These are phyloP conservation scores for Malbranchea zuffiana DNA, from an alignment of 2,329 filamentous ascomycete species.

Conservation along the genomic window DNA sequence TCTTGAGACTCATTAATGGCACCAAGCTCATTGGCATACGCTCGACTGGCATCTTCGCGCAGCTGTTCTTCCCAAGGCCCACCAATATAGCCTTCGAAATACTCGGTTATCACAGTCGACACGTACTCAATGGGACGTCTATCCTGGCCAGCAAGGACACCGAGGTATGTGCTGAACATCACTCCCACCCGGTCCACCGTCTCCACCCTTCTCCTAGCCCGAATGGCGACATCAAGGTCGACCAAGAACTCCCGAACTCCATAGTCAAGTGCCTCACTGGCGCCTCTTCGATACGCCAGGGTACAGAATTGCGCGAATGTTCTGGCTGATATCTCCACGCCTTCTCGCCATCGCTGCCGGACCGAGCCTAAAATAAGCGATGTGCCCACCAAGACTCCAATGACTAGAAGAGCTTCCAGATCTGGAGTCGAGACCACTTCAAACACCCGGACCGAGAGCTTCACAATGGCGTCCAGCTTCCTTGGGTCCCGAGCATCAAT, in stretches of 20 bases:
- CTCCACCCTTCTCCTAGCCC: slow-evolving; percentile 15
- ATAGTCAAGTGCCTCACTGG: slow-evolving; percentile 16
- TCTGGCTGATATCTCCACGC: slow-evolving; percentile 14
- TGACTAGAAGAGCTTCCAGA: slow-evolving; percentile 11
- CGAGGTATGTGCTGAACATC: slow-evolving; percentile 14
- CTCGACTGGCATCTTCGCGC: slow-evolving; percentile 18
- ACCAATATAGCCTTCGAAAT: slow-evolving; percentile 19
- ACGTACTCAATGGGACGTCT: slow-evolving; percentile 16
- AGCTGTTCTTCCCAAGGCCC: slow-evolving; percentile 17
- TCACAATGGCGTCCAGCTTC: slow-evolving; percentile 15
- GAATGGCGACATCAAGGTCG: slow-evolving; percentile 16
- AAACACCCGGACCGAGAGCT: slow-evolving; percentile 15
- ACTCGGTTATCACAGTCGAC: slow-evolving; percentile 16
- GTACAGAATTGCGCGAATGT: slow-evolving; percentile 15
- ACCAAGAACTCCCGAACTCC: slow-evolving; percentile 17
- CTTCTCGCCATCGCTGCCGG: slow-evolving; percentile 17
- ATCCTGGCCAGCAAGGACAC: slow-evolving; percentile 16
- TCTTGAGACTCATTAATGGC: slow-evolving; percentile 16
- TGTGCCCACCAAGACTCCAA: slow-evolving; percentile 12
- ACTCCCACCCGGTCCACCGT: slow-evolving; percentile 14
- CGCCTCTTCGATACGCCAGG: slow-evolving; percentile 15
- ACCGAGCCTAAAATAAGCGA: slow-evolving; percentile 14
- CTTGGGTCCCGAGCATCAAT: slow-evolving; percentile 15
- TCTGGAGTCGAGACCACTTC: slow-evolving; percentile 13
- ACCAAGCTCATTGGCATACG: slow-evolving; percentile 17